Evolutionary conservation across 352 stramenopile species (phyloP).

Genomic region (Phytophthora colocasiae): DNA sequence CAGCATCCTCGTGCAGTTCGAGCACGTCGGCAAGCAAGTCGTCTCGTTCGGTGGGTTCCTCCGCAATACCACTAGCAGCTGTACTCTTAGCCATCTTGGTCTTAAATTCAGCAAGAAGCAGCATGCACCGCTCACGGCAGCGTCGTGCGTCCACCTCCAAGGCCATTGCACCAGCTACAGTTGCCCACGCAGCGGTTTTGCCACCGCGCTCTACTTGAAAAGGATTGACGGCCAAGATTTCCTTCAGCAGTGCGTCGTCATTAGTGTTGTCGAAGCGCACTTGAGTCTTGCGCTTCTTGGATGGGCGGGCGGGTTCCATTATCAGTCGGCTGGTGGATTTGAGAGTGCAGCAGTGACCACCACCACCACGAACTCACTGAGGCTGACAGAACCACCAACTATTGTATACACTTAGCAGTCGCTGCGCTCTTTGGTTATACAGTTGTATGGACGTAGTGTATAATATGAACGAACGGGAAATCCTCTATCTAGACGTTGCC

Average conservation of each 20-base stretch:
- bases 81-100: neutral
- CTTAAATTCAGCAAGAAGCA: neutral
- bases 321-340: neutral
- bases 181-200: neutral
- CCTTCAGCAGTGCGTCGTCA: neutral
- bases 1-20: neutral
- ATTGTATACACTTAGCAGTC: neutral
- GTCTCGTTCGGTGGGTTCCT: neutral
- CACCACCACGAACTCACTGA: too few relatives aligned
- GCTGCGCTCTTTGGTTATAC: neutral
- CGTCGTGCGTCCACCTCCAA: neutral
- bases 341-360: too few relatives aligned
- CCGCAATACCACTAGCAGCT: neutral
- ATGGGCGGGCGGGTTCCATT: neutral
- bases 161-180: neutral
- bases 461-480: too few relatives aligned
- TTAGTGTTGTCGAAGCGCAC: neutral
- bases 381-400: neutral
- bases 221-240: neutral
- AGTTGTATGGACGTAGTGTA: neutral
- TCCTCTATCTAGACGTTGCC: neutral
- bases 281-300: conserved; percentile 6
- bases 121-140: neutral
- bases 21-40: neutral
- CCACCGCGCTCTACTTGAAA: neutral